Conservation (phyloP, 179 eudicot species). For the Gypsophila paniculata region DNA sequence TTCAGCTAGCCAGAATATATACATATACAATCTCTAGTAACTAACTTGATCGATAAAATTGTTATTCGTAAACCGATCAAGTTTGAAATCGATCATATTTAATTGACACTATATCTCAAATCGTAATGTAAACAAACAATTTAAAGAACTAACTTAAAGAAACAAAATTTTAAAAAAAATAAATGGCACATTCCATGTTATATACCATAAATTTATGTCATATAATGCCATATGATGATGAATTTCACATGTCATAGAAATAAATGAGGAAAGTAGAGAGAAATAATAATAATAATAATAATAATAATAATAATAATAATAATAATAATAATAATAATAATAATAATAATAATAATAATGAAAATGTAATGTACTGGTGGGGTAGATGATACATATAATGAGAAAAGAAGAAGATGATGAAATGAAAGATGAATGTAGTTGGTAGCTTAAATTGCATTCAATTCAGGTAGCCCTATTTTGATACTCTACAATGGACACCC, state of each 20-base stretch:
- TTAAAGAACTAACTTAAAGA: no score
- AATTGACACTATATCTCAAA: constrained; percentile 8
- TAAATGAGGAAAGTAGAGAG: constrained; percentile 30
- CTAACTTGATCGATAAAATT: neutral
- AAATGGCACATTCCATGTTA: constrained; percentile 23
- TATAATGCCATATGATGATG: constrained; percentile 20
- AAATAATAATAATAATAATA: neutral
- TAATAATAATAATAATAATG: no score
- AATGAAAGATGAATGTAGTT: constrained; percentile 31
- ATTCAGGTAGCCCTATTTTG: constrained; percentile 38
- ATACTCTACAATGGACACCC: constrained; percentile 27
- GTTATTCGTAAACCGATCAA: no score
- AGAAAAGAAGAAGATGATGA: constrained; percentile 8
- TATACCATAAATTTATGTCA: neutral
- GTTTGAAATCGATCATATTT: constrained; percentile 4
- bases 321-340: no score
- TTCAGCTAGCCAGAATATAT: no score
- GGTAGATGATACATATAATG: neutral
- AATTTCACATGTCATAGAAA: constrained; percentile 22
- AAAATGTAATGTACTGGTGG: neutral
- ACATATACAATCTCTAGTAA: no score
- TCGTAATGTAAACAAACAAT: neutral
- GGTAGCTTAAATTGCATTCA: constrained; percentile 29
- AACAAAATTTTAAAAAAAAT: neutral
- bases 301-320: no score